Evolutionary conservation across 352 stramenopile species (phyloP).

Genomic region (Thalassiosira mediterranea): DNA sequence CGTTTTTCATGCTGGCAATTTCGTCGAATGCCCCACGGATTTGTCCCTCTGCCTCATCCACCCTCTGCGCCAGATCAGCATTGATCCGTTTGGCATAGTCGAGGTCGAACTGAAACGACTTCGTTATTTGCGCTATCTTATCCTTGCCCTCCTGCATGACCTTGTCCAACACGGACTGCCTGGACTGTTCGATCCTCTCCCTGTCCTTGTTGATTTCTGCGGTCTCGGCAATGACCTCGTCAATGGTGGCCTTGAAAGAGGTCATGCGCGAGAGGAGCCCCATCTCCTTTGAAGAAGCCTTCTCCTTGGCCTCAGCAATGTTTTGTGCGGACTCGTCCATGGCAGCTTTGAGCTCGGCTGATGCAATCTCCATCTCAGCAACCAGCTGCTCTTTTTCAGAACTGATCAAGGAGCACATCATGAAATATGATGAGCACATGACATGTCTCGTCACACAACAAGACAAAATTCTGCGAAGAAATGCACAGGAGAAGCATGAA

Average conservation of each 20-base stretch:
- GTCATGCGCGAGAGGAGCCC: slow-evolving; percentile 33
- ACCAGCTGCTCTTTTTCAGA: slow-evolving; percentile 33
- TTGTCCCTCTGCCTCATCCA: slow-evolving; percentile 24
- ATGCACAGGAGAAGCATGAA: background rate
- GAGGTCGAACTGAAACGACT: slow-evolving; percentile 13
- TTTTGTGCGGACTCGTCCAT: slow-evolving; percentile 29
- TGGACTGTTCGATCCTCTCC: slow-evolving; percentile 29
- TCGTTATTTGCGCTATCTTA: slow-evolving; percentile 19
- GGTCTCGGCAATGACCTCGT: slow-evolving; percentile 24
- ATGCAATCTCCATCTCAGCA: slow-evolving; percentile 22
- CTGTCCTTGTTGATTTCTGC: slow-evolving; percentile 30
- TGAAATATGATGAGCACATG: slow-evolving; percentile 1
- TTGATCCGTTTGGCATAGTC: slow-evolving; percentile 22
- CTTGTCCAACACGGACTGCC: slow-evolving; percentile 25
- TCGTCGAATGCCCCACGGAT: slow-evolving; percentile 27
- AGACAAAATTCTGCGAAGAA: background rate
- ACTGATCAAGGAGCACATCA: background rate
- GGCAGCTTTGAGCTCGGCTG: slow-evolving; percentile 23
- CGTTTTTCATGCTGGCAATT: slow-evolving; percentile 19
- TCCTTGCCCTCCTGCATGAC: slow-evolving; percentile 28
- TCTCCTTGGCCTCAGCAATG: slow-evolving; percentile 18
- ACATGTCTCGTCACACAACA: too few species aligned
- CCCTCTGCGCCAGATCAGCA: slow-evolving; percentile 25
- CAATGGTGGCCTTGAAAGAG: slow-evolving; percentile 18
- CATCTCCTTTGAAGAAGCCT: slow-evolving; percentile 9